A percentile compares a stretch with the other conserved stretches of the same genome.
Conservation (phyloP, 2,329 filamentous ascomycete species). For the Acarospora socialis region DNA sequence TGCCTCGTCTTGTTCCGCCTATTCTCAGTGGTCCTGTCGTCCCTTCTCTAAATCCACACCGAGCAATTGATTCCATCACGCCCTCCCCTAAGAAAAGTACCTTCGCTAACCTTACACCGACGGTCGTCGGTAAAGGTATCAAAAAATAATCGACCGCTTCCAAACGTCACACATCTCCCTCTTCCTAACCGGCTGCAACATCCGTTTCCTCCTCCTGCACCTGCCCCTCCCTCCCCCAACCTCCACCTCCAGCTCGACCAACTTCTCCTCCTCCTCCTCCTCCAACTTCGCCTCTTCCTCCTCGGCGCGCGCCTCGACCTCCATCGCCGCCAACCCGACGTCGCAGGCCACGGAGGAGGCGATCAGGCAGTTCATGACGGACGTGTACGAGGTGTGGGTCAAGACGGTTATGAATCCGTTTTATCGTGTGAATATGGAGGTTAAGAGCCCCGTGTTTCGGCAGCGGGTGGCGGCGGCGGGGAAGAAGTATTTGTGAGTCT, state of each 20-base stretch:
- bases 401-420: constrained; percentile 98
- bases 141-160: constrained; percentile 94
- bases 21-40: too few relatives aligned
- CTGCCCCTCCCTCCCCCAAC: constrained; percentile 46
- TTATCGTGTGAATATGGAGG: constrained; percentile 70
- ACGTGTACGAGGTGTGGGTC: constrained; percentile 93
- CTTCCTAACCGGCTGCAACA: constrained; percentile 83
- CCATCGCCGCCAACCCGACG: constrained; percentile 69
- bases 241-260: constrained; percentile 23
- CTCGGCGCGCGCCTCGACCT: constrained; percentile 43
- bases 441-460: constrained; percentile 77
- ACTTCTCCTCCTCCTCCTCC: constrained; percentile 72
- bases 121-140: constrained; percentile 47
- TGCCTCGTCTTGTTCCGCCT: too few relatives aligned
- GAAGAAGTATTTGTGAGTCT: constrained; percentile 77
- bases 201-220: constrained; percentile 88
- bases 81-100: not conserved
- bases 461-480: constrained; percentile 71
- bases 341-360: constrained; percentile 89
- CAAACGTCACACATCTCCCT: constrained; percentile 91
- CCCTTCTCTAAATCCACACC: too few relatives aligned
- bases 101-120: not conserved
- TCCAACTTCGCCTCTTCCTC: constrained; percentile 14
- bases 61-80: too few relatives aligned
- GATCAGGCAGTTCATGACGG: constrained; percentile 82